Conservation (phyloP, 2,329 filamentous ascomycete genomes). For the Boeremia lycopersici region DNA sequence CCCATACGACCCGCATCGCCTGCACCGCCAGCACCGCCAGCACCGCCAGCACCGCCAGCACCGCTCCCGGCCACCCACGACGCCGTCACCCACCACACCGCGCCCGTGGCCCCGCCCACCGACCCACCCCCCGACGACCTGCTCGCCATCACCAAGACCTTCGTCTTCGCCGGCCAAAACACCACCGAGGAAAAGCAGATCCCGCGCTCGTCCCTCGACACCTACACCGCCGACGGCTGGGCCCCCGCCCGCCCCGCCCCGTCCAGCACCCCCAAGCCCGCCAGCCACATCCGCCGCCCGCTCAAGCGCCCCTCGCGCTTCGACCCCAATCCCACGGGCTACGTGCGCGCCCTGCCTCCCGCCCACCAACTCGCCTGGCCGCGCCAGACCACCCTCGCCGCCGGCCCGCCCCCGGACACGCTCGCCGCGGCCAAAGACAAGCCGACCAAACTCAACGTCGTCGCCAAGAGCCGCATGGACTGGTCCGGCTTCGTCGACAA, state of each 20-base stretch:
- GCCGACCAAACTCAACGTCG: constrained; percentile 67
- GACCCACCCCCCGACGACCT: constrained; percentile 41
- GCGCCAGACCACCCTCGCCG: constrained; percentile 23
- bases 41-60: no score
- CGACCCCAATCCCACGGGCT: constrained; percentile 57
- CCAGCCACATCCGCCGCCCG: constrained; percentile 27
- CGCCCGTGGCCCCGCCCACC: constrained; percentile 3
- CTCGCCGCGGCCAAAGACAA: constrained; percentile 38
- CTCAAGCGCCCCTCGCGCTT: constrained; percentile 55
- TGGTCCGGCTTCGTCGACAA: constrained; percentile 69
- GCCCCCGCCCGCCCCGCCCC: constrained; percentile 17
- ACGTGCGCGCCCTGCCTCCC: constrained; percentile 53
- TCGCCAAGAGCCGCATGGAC: constrained; percentile 69
- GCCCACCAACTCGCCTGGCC: constrained; percentile 52
- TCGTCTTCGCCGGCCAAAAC: constrained; percentile 75
- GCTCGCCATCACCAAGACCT: constrained; percentile 71
- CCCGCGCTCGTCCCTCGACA: constrained; percentile 45
- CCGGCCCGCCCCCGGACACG: constrained; percentile 21
- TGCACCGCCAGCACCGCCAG: no score
- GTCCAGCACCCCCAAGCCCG: constrained; percentile 4
- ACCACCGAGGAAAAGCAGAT: constrained; percentile 76
- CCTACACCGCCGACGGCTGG: constrained; percentile 41
- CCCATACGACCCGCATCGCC: constrained; percentile 40
- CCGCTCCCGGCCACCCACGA: no score
- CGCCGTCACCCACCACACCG: neutral